Conservation (phyloP, 2,329 filamentous ascomycete species). For the Alternaria metachromatica region DNA sequence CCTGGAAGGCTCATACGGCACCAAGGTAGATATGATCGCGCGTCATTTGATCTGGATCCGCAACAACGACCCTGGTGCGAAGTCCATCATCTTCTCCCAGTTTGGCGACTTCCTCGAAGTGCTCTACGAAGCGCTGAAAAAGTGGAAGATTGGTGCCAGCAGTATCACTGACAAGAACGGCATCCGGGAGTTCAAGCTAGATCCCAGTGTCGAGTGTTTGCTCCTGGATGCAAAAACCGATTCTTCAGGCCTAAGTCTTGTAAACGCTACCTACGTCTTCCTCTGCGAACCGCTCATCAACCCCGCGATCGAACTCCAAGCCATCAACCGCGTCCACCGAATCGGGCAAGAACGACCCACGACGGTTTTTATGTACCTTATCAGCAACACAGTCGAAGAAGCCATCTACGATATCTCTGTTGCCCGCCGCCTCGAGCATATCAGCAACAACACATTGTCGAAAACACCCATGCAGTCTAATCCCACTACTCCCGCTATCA, state of each 20-base stretch:
- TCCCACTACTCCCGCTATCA: constrained; percentile 44
- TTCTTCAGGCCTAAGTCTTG: constrained; percentile 85
- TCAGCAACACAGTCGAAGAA: constrained; percentile 90
- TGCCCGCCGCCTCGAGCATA: constrained; percentile 76
- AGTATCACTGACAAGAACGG: constrained; percentile 73
- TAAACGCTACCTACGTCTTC: constrained; percentile 93
- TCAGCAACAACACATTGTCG: constrained; percentile 55
- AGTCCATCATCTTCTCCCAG: constrained; percentile 94
- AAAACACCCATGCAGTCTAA: constrained; percentile 15
- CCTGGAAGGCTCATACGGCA: constrained; percentile 77
- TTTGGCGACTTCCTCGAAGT: constrained; percentile 82
- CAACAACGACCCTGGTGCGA: constrained; percentile 81
- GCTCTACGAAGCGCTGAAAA: constrained; percentile 71
- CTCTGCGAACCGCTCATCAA: constrained; percentile 94
- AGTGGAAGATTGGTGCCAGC: constrained; percentile 75
- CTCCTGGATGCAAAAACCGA: constrained; percentile 88
- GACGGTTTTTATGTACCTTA: constrained; percentile 93
- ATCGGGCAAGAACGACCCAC: constrained; percentile 90
- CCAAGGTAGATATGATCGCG: constrained; percentile 78
- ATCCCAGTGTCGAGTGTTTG: constrained; percentile 79
- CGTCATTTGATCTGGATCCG: constrained; percentile 86
- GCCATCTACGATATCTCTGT: constrained; percentile 90
- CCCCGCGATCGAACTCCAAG: constrained; percentile 90
- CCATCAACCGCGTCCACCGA: constrained; percentile 91
- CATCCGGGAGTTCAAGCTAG: constrained; percentile 76